These are phyloP conservation scores for Lanmaoa rubissima DNA, from an alignment of 768 basidiomycete species.

Conservation along the genomic window DNA sequence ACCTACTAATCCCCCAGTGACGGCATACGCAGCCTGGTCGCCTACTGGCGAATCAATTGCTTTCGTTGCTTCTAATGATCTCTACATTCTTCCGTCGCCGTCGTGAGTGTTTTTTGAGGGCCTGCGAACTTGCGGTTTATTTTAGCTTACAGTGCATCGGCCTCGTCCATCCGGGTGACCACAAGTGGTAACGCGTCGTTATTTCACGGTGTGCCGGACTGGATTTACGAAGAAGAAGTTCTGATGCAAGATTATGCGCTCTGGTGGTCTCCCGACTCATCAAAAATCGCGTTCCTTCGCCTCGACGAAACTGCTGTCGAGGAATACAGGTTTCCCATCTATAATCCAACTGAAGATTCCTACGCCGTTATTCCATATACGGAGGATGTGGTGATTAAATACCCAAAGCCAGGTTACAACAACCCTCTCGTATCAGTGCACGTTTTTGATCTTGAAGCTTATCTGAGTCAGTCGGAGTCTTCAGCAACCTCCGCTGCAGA, in stretches of 20 bases:
- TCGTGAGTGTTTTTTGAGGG: constrained; percentile 42
- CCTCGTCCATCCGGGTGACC: constrained; percentile 71
- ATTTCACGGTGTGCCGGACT: constrained; percentile 95
- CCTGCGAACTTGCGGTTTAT: constrained; percentile 1
- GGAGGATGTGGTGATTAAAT: constrained; percentile 57
- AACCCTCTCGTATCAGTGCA: constrained; percentile 85
- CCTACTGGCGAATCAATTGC: constrained; percentile 81
- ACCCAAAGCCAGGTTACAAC: constrained; percentile 86
- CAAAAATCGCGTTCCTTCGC: constrained; percentile 72
- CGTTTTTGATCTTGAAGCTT: constrained; percentile 73
- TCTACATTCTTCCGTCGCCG: constrained; percentile 77
- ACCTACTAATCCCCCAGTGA: constrained; percentile 66
- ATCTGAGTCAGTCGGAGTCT: constrained; percentile 38
- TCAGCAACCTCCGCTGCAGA: constrained; percentile 32
- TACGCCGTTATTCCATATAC: constrained; percentile 79
- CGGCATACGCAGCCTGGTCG: constrained; percentile 84
- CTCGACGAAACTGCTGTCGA: constrained; percentile 89
- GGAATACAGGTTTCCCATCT: constrained; percentile 85
- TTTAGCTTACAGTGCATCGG: constrained; percentile 30
- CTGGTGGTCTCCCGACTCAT: constrained; percentile 82
- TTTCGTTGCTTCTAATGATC: constrained; percentile 81
- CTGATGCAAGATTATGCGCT: constrained; percentile 69
- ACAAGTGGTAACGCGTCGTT: constrained; percentile 75
- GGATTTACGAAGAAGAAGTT: constrained; percentile 97
- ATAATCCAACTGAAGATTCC: constrained; percentile 78